Conservation (phyloP, 2,329 filamentous ascomycete species). For the Ampelomyces quisqualis region DNA sequence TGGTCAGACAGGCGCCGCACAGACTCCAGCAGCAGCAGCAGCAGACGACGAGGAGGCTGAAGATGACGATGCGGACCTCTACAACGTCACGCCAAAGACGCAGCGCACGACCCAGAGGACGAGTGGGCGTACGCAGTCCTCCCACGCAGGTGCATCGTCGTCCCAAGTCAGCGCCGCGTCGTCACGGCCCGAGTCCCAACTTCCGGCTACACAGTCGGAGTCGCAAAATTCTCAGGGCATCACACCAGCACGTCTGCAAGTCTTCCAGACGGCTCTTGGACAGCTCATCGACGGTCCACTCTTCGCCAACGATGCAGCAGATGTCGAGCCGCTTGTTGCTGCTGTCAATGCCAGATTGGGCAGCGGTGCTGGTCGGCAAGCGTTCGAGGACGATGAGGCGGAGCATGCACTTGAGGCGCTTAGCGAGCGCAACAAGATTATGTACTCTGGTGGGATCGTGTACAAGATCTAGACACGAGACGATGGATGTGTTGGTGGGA, state of each 20-base stretch:
- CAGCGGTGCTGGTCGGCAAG: constrained; percentile 55
- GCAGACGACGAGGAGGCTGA: constrained; percentile 52
- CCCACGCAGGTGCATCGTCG: constrained; percentile 43
- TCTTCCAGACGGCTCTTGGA: constrained; percentile 80
- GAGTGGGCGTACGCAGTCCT: constrained; percentile 33
- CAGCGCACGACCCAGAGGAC: constrained; percentile 50
- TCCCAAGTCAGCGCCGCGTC: constrained; percentile 74
- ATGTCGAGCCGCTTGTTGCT: constrained; percentile 70
- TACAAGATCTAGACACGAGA: constrained; percentile 47
- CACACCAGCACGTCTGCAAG: constrained; percentile 61
- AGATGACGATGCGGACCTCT: constrained; percentile 58
- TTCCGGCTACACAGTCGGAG: constrained; percentile 55
- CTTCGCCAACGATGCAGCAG: constrained; percentile 84
- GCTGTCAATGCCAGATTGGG: constrained; percentile 76
- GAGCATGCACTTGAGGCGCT: constrained; percentile 75
- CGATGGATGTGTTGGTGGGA: not conserved
- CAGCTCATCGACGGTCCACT: constrained; percentile 77
- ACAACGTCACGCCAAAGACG: constrained; percentile 54
- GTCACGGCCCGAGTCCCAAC: constrained; percentile 74
- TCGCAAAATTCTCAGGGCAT: constrained; percentile 52
- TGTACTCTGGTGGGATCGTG: constrained; percentile 59
- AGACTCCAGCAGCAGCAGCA: constrained; percentile 39
- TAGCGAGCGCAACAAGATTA: constrained; percentile 84
- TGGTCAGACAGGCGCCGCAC: constrained; percentile 26
- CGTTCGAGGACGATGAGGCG: constrained; percentile 72